Evolutionary conservation across 176 grass and related monocot genomes (phyloP).

Genomic region (Ampelocalamus luodianensis): DNA sequence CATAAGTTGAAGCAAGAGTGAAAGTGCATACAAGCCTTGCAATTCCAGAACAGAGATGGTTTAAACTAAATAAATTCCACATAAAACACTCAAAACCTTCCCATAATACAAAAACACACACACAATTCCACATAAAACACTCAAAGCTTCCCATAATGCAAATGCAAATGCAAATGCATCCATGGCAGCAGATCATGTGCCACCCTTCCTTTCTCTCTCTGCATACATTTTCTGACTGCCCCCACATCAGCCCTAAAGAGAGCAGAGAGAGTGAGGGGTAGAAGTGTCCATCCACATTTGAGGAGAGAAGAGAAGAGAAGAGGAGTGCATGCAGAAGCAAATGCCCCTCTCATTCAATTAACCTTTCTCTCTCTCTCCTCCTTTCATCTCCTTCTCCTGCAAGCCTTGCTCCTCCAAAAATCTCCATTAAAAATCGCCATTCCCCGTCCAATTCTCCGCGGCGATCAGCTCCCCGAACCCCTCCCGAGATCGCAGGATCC

Average conservation of each 20-base stretch:
- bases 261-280: not conserved
- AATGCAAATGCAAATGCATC: constrained; percentile 40
- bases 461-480: not conserved
- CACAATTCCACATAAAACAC: too few species aligned
- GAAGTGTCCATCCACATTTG: constrained; percentile 1
- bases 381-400: constrained; percentile 8
- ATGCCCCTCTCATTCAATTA: not conserved
- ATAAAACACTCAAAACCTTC: too few species aligned
- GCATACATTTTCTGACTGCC: not conserved
- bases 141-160: too few species aligned
- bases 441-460: not conserved
- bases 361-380: not conserved
- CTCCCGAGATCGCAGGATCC: not conserved
- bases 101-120: too few species aligned
- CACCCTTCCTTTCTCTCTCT: not conserved
- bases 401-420: constrained; percentile 8
- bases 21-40: too few species aligned
- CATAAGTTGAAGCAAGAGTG: too few species aligned
- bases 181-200: not conserved
- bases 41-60: too few species aligned
- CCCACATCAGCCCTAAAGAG: not conserved
- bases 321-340: constrained; percentile 16
- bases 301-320: not conserved
- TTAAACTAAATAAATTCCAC: too few species aligned
- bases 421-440: not conserved